Evolutionary conservation across 768 basidiomycete genomes (phyloP).

Genomic region (Multifurca ochricompacta): DNA sequence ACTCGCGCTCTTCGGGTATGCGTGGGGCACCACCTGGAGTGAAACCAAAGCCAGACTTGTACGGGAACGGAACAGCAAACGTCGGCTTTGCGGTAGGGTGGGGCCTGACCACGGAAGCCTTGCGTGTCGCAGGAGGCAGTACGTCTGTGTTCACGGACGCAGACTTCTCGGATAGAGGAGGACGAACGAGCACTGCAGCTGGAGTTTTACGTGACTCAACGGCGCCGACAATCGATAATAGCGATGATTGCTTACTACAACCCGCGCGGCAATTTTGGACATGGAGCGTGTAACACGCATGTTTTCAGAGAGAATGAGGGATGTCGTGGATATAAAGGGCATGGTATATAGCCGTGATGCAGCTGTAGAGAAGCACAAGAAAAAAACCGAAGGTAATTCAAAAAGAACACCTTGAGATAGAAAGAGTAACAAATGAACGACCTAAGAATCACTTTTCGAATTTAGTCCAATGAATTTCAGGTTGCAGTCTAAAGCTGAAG

Average conservation of each 20-base stretch:
- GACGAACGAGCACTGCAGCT: constrained; percentile 7
- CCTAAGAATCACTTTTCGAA: background rate
- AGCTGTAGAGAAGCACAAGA: background rate
- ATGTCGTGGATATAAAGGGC: constrained; percentile 1
- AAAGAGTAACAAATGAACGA: background rate
- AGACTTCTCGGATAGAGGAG: constrained; percentile 5
- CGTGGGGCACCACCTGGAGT: background rate
- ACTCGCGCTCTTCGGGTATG: constrained; percentile 6
- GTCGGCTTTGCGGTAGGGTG: background rate
- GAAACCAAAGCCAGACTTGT: constrained; percentile 14
- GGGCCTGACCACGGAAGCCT: background rate
- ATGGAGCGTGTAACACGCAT: constrained; percentile 13
- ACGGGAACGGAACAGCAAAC: background rate
- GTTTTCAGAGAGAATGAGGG: constrained; percentile 11
- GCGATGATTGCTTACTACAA: background rate
- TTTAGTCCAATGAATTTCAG: background rate
- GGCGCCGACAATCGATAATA: background rate
- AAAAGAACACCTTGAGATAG: background rate
- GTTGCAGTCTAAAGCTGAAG: no score
- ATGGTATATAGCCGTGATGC: background rate
- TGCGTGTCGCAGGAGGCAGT: background rate
- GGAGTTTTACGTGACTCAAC: background rate
- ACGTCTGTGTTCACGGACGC: background rate
- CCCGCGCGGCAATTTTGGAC: background rate
- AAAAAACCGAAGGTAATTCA: background rate